phyloP scores from a whole-genome alignment of 768 basidiomycete genomes.

The Boletus fagicola region DNA sequence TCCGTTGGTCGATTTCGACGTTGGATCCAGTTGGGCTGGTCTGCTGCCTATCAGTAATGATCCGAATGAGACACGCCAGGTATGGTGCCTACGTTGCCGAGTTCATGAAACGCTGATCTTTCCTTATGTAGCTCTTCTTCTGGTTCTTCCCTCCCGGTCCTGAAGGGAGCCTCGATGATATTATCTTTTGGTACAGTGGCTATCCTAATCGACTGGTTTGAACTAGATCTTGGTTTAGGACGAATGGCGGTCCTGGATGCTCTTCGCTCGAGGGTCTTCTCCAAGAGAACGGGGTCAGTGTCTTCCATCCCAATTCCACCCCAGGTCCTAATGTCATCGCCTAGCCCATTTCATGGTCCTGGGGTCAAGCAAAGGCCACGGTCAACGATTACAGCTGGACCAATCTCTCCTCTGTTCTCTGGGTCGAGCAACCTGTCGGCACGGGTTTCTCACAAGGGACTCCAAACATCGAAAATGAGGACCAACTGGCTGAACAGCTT shows the following conservation, averaged over 20 bases:
- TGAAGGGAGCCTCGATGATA: slow-evolving; percentile 64
- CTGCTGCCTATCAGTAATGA: slow-evolving; percentile 65
- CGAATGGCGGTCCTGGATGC: slow-evolving; percentile 79
- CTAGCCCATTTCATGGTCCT: slow-evolving; percentile 67
- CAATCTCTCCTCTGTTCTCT: slow-evolving; percentile 71
- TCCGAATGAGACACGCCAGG: slow-evolving; percentile 66
- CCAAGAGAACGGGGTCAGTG: slow-evolving; percentile 70
- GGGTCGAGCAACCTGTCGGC: slow-evolving; percentile 78
- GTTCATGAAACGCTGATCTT: background rate
- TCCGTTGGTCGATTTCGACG: slow-evolving; percentile 68
- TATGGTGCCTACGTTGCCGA: slow-evolving; percentile 13
- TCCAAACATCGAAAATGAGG: slow-evolving; percentile 59
- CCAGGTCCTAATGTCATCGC: slow-evolving; percentile 1
- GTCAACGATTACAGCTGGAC: slow-evolving; percentile 75
- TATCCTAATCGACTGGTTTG: background rate
- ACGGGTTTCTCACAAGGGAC: slow-evolving; percentile 74
- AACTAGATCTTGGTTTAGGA: slow-evolving; percentile 41
- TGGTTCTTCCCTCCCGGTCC: slow-evolving; percentile 84
- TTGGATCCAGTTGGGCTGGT: slow-evolving; percentile 76
- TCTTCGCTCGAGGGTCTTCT: slow-evolving; percentile 69
- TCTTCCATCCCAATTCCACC: slow-evolving; percentile 17
- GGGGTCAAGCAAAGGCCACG: slow-evolving; percentile 61
- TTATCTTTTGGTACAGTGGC: slow-evolving; percentile 63
- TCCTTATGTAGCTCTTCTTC: slow-evolving; percentile 61
- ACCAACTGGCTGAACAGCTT: slow-evolving; percentile 55